phyloP scores from a whole-genome alignment of 179 eudicot genomes.

The Dionaea muscipula region DNA sequence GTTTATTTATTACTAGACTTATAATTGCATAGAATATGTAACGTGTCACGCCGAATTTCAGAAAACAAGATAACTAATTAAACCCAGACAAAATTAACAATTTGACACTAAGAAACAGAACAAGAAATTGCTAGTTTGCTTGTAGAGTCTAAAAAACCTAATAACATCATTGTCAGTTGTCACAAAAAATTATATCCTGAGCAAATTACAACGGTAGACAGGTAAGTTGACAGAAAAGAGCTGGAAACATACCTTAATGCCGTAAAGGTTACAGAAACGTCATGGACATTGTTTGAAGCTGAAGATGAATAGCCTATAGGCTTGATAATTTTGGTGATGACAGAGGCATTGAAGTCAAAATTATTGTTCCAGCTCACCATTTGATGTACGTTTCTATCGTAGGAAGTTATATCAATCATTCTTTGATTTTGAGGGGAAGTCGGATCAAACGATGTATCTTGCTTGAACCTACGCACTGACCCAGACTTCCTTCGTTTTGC shows the following conservation, averaged over 20 bases:
- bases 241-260: conserved; percentile 45
- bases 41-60: too few relatives aligned
- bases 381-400: conserved; percentile 22
- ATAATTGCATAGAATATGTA: too few relatives aligned
- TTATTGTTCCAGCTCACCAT: conserved; percentile 31
- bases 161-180: not conserved
- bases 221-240: conserved; percentile 1
- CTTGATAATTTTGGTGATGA: conserved; percentile 56
- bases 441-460: conserved; percentile 20
- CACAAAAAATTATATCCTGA: not conserved
- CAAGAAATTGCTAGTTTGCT: too few relatives aligned
- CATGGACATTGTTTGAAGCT: conserved; percentile 39
- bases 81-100: too few relatives aligned
- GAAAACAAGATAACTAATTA: too few relatives aligned
- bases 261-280: conserved; percentile 60
- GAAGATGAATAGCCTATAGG: conserved; percentile 68
- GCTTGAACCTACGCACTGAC: conserved; percentile 67
- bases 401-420: conserved; percentile 18
- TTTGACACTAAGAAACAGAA: too few relatives aligned
- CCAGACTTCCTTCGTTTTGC: conserved; percentile 85
- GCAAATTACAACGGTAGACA: not conserved
- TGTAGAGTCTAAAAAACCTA: too few relatives aligned
- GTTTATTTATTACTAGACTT: too few relatives aligned
- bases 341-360: conserved; percentile 24
- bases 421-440: conserved; percentile 24